Conservation (phyloP, 2,329 filamentous ascomycete species). For the Fusarium sp. region DNA sequence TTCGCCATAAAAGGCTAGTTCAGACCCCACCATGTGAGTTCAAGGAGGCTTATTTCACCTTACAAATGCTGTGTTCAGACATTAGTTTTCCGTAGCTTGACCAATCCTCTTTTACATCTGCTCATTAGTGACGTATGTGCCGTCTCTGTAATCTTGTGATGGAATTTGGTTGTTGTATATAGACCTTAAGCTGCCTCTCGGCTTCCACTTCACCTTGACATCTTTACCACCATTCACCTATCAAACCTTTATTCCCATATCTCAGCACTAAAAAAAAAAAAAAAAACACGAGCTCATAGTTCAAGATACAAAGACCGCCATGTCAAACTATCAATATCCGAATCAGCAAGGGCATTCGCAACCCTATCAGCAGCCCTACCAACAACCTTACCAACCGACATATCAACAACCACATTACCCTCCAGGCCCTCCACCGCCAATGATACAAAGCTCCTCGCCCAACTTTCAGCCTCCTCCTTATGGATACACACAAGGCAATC, state of each 20-base stretch:
- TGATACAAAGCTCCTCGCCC: too few species aligned
- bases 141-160: neutral
- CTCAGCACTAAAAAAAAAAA: neutral
- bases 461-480: rapidly evolving
- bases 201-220: neutral
- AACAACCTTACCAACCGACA: neutral
- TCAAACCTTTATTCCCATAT: neutral
- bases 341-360: neutral
- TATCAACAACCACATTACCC: neutral
- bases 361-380: neutral
- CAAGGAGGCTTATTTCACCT: neutral
- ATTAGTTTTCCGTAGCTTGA: neutral
- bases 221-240: rapidly evolving
- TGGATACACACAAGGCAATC: neutral
- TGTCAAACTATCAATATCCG: neutral
- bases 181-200: neutral
- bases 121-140: neutral
- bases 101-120: neutral
- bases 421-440: neutral
- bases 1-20: neutral
- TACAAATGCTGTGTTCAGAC: neutral
- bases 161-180: neutral
- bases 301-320: rapidly evolving
- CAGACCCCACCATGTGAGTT: neutral
- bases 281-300: too few species aligned